Conservation (phyloP, 306 rosid genomes). For the Medicago arabica region DNA sequence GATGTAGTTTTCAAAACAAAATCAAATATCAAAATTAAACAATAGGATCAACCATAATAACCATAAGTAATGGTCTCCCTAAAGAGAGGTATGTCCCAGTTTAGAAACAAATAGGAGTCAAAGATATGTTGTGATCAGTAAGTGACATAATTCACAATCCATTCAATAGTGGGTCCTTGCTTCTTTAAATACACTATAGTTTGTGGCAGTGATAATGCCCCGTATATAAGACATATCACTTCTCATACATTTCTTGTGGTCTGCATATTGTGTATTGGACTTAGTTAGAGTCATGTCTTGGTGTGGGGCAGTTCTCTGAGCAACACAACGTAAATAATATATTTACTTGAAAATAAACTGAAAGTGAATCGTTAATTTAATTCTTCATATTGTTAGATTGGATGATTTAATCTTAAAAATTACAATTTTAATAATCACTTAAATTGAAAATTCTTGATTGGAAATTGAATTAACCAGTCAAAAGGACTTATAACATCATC, state of each 20-base stretch:
- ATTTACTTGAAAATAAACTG: not conserved
- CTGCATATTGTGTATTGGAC: conserved; percentile 23
- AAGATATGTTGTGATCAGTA: conserved; percentile 15
- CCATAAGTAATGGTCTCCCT: conserved; percentile 31
- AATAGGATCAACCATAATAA: conserved; percentile 34
- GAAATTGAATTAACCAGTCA: no score
- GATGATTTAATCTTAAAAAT: not conserved
- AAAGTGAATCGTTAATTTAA: not conserved
- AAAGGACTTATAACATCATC: not conserved
- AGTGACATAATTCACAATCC: conserved; percentile 18
- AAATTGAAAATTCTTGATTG: no score
- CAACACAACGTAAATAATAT: not conserved
- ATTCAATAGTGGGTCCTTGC: conserved; percentile 41
- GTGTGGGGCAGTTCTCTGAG: not conserved
- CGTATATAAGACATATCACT: conserved; percentile 4
- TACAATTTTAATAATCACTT: not conserved
- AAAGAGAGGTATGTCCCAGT: conserved; percentile 26
- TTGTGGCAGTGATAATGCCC: conserved; percentile 38
- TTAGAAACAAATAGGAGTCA: conserved; percentile 19
- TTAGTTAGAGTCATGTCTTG: not conserved
- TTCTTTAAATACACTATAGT: conserved; percentile 27
- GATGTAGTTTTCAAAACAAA: not conserved
- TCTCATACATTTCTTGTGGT: not conserved
- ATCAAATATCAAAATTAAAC: conserved; percentile 27
- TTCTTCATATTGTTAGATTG: not conserved